phyloP scores from a whole-genome alignment of 164 flowering plant genomes.

The Nymphaea thermarum region DNA sequence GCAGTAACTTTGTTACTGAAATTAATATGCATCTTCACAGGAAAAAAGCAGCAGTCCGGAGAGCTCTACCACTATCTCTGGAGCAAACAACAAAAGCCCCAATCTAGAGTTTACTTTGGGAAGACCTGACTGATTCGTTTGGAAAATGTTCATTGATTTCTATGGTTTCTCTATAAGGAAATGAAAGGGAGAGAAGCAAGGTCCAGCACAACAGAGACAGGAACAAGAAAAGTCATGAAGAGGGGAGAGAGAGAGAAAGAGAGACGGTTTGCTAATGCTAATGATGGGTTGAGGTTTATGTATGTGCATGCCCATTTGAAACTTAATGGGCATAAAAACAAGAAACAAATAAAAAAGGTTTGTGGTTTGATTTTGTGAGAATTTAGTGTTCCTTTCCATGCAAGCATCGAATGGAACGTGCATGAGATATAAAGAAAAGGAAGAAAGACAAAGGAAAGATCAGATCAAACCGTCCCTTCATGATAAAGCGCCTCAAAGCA shows the following conservation, averaged over 20 bases:
- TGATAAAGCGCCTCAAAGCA: background rate
- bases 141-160: too few species aligned
- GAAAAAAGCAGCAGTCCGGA: background rate
- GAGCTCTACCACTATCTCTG: background rate
- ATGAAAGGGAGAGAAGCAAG: too few species aligned
- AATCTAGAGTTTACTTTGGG: background rate
- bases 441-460: background rate
- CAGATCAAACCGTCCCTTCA: background rate
- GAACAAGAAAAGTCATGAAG: background rate
- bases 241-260: background rate
- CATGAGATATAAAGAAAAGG: background rate
- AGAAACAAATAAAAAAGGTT: background rate
- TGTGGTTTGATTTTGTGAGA: background rate
- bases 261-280: background rate
- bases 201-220: background rate
- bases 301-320: too few species aligned
- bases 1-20: too few species aligned
- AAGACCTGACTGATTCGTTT: background rate
- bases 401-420: background rate
- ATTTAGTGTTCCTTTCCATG: background rate
- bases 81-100: background rate
- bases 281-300: background rate
- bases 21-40: background rate
- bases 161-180: too few species aligned
- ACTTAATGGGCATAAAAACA: background rate